phyloP scores from a whole-genome alignment of 2,329 filamentous ascomycete species.

The Aspergillus terreus region DNA sequence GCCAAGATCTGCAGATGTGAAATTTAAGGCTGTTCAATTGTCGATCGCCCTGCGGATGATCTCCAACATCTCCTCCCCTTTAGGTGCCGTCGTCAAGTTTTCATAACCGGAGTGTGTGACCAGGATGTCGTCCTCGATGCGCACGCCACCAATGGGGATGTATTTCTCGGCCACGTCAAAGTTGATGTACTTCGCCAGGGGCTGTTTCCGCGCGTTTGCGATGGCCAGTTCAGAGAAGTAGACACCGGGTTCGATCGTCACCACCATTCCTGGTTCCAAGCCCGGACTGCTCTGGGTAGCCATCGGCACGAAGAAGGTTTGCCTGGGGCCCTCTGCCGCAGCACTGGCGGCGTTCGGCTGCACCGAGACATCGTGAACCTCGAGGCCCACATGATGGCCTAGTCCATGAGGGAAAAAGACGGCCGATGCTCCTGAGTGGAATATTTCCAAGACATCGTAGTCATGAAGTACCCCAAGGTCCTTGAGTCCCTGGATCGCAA shows the following conservation, averaged over 20 bases:
- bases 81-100: conserved; percentile 69
- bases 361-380: conserved; percentile 43
- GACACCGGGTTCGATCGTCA: conserved; percentile 54
- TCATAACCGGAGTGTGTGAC: conserved; percentile 66
- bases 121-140: conserved; percentile 59
- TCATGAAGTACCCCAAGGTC: conserved; percentile 70
- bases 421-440: conserved; percentile 32
- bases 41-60: conserved; percentile 31
- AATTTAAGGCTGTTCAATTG: conserved; percentile 6
- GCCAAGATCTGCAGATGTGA: neutral
- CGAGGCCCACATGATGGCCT: conserved; percentile 55
- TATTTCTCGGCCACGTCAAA: conserved; percentile 38
- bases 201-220: conserved; percentile 28
- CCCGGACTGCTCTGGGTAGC: neutral
- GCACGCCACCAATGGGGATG: conserved; percentile 41
- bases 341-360: conserved; percentile 30
- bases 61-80: conserved; percentile 55
- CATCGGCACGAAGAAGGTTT: conserved; percentile 24
- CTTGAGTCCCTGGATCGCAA: conserved; percentile 77
- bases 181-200: conserved; percentile 35
- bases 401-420: conserved; percentile 48
- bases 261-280: conserved; percentile 53
- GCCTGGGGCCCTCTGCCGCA: neutral
- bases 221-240: conserved; percentile 40
- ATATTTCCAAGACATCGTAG: conserved; percentile 51